Percentiles rank a stretch among this genome's conserved stretches.
Conservation (phyloP, 352 stramenopile genomes). For the Globisporangium perplexum region DNA sequence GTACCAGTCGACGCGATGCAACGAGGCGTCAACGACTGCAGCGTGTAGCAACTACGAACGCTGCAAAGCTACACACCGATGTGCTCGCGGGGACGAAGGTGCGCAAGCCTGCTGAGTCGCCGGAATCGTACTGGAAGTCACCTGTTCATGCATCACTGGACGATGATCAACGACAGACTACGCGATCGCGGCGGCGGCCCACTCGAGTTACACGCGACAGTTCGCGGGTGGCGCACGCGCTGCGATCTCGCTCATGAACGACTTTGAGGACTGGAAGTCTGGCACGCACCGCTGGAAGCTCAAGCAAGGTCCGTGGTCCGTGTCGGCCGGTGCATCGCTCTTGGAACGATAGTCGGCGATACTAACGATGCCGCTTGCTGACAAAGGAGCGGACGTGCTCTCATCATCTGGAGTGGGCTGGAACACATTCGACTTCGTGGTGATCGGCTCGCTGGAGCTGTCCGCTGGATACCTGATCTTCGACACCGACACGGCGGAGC, state of each 20-base stretch:
- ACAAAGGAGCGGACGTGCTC: constrained; percentile 2
- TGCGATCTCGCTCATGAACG: constrained; percentile 78
- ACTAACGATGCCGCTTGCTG: background rate
- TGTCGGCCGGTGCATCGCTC: background rate
- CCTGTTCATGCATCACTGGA: background rate
- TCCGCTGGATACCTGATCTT: constrained; percentile 67
- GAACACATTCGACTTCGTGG: constrained; percentile 51
- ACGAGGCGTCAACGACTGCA: constrained; percentile 30
- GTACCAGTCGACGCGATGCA: constrained; percentile 59
- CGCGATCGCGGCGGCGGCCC: constrained; percentile 55
- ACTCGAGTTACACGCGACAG: constrained; percentile 71
- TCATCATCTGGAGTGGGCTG: constrained; percentile 30
- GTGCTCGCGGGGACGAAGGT: constrained; percentile 83
- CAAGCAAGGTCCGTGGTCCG: constrained; percentile 11
- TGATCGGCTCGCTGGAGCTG: constrained; percentile 80
- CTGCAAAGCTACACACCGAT: constrained; percentile 94
- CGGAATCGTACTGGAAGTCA: background rate
- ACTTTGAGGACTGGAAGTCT: constrained; percentile 96
- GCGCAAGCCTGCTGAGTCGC: background rate
- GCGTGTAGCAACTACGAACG: constrained; percentile 82
- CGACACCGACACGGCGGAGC: constrained; percentile 50
- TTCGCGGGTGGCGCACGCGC: constrained; percentile 79
- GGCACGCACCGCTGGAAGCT: constrained; percentile 77
- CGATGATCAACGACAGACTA: constrained; percentile 52
- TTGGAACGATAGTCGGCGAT: background rate